Percentiles rank a stretch among this genome's conserved stretches.
These are phyloP conservation scores for Botryococcus braunii DNA, from an alignment of 163 green algal species.

Conservation along the genomic window DNA sequence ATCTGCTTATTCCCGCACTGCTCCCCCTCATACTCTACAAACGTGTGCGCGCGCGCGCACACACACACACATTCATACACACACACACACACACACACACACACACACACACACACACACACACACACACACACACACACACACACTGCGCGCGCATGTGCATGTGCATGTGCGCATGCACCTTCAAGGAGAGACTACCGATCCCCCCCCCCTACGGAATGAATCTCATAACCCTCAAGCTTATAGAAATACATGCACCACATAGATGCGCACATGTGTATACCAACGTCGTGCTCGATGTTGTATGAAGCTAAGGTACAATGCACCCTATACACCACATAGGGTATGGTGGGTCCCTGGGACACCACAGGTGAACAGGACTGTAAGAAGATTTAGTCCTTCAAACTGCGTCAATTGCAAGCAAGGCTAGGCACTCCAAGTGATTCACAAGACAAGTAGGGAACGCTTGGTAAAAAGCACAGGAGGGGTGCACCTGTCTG, in stretches of 20 bases:
- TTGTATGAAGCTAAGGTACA: too few species aligned
- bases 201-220: too few species aligned
- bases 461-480: neutral
- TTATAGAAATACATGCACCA: too few species aligned
- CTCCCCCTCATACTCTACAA: too few species aligned
- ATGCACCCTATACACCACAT: too few species aligned
- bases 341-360: too few species aligned
- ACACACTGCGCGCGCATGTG: neutral
- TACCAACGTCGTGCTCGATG: too few species aligned
- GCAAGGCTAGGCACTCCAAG: neutral
- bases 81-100: neutral
- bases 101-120: neutral
- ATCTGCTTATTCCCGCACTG: neutral
- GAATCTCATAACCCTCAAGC: too few species aligned
- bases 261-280: too few species aligned
- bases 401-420: neutral
- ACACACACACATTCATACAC: neutral
- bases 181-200: too few species aligned
- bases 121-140: neutral
- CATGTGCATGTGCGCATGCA: slow-evolving; percentile 4
- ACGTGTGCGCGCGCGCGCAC: neutral
- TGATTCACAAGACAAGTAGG: neutral
- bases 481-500: neutral
- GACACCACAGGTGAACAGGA: too few species aligned
- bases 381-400: neutral